phyloP scores from a whole-genome alignment of 2,329 filamentous ascomycete species.

The Hymenoscyphus fructigenus region DNA sequence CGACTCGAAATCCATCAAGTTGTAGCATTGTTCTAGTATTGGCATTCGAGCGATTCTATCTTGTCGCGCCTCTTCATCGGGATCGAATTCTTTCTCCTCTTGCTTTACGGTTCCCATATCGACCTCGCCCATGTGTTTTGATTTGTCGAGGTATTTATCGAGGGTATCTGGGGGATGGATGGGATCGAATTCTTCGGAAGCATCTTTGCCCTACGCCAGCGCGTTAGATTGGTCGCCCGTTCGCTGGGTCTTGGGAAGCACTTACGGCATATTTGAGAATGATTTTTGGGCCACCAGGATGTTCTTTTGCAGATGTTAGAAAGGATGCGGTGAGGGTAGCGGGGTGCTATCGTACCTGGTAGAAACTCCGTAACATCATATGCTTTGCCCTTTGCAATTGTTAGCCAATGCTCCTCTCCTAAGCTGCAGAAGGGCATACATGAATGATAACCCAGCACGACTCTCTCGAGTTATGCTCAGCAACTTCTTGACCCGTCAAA shows the following conservation, averaged over 20 bases:
- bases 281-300: slow-evolving; percentile 86
- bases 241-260: slow-evolving; percentile 1
- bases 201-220: slow-evolving; percentile 70
- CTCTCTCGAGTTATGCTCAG: slow-evolving; percentile 74
- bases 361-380: slow-evolving; percentile 91
- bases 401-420: slow-evolving; percentile 13
- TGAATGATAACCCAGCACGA: slow-evolving; percentile 93
- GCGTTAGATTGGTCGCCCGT: neutral
- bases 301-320: slow-evolving; percentile 52
- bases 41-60: slow-evolving; percentile 76
- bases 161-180: slow-evolving; percentile 89
- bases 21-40: slow-evolving; percentile 82
- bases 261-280: slow-evolving; percentile 88
- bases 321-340: slow-evolving; percentile 8
- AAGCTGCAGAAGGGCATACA: slow-evolving; percentile 41
- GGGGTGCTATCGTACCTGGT: slow-evolving; percentile 52
- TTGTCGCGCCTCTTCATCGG: slow-evolving; percentile 72
- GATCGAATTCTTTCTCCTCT: slow-evolving; percentile 65
- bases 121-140: slow-evolving; percentile 85
- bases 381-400: slow-evolving; percentile 61
- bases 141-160: slow-evolving; percentile 76
- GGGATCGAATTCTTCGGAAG: slow-evolving; percentile 86
- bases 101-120: slow-evolving; percentile 78
- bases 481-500: slow-evolving; percentile 56
- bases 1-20: slow-evolving; percentile 92